Percentiles rank a stretch among this genome's conserved stretches.
Evolutionary conservation across 805 yeast species (phyloP).

Genomic region (Lipomyces mesembrius): DNA sequence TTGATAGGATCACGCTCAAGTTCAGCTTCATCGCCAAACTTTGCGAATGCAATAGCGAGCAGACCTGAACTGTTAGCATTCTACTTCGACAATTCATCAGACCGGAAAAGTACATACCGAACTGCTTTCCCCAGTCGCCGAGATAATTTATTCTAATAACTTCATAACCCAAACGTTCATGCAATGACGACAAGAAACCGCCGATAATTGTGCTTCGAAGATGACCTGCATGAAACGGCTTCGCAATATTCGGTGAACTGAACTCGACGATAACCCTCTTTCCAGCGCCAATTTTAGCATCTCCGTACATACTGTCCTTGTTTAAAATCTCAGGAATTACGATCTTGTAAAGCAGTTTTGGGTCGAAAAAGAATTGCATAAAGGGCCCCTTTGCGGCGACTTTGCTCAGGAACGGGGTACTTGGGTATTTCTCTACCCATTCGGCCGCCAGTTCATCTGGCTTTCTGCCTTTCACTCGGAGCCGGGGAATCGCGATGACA

Average conservation of each 20-base stretch:
- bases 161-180: constrained; percentile 91
- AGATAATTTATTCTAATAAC: constrained; percentile 90
- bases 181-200: constrained; percentile 87
- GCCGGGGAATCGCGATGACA: constrained; percentile 87
- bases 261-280: constrained; percentile 83
- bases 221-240: constrained; percentile 99
- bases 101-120: constrained; percentile 55
- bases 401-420: constrained; percentile 66
- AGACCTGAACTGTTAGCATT: constrained; percentile 42
- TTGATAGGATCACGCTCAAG: constrained; percentile 82
- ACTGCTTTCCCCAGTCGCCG: constrained; percentile 99
- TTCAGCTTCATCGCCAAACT: constrained; percentile 78
- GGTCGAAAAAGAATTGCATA: constrained; percentile 82
- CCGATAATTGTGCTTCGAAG: constrained; percentile 97
- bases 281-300: constrained; percentile 70
- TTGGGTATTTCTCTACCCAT: constrained; percentile 79
- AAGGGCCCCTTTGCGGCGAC: constrained; percentile 89
- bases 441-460: constrained; percentile 74
- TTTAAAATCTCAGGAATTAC: constrained; percentile 72
- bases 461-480: constrained; percentile 78
- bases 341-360: constrained; percentile 64
- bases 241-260: constrained; percentile 97
- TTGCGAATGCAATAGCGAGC: constrained; percentile 87
- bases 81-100: not conserved
- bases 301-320: constrained; percentile 63